Evolutionary conservation across 371 early-diverging fungal genomes (phyloP).

Genomic region (Haplosporangium sp.): DNA sequence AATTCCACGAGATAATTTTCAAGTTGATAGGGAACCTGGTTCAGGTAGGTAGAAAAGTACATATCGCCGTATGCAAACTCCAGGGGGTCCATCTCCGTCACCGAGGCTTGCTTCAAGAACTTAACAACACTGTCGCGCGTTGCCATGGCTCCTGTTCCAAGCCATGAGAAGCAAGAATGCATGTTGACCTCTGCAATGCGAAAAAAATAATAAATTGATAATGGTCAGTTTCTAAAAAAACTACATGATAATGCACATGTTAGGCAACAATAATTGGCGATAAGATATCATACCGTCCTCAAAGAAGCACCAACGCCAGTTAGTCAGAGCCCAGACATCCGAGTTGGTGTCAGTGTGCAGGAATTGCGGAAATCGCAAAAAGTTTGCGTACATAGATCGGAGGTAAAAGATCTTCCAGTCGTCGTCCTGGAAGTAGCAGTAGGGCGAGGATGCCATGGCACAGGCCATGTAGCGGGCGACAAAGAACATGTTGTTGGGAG

Average conservation of each 20-base stretch:
- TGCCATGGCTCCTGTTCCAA: conserved; percentile 66
- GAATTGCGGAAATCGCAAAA: conserved; percentile 64
- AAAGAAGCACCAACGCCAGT: conserved; percentile 76
- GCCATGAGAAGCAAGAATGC: conserved; percentile 67
- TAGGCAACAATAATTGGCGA: not conserved
- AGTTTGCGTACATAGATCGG: conserved; percentile 71
- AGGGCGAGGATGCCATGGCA: conserved; percentile 65
- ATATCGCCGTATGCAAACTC: conserved; percentile 67
- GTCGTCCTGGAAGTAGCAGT: conserved; percentile 74
- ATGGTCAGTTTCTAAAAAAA: not conserved
- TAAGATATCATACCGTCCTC: conserved; percentile 62
- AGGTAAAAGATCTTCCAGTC: conserved; percentile 56
- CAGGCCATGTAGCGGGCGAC: conserved; percentile 73
- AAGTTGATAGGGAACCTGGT: conserved; percentile 68
- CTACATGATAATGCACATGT: not conserved
- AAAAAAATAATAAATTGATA: not conserved
- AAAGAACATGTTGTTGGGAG: conserved; percentile 61
- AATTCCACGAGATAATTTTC: conserved; percentile 58
- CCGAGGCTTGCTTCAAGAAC: conserved; percentile 60
- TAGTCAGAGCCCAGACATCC: conserved; percentile 63
- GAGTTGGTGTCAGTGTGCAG: conserved; percentile 68
- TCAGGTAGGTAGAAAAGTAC: conserved; percentile 68
- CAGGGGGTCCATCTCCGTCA: conserved; percentile 61
- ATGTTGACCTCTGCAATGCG: conserved; percentile 57
- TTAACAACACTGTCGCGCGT: conserved; percentile 62